phyloP scores from a whole-genome alignment of 345 rosid genomes.

The Nephelium lappaceum region DNA sequence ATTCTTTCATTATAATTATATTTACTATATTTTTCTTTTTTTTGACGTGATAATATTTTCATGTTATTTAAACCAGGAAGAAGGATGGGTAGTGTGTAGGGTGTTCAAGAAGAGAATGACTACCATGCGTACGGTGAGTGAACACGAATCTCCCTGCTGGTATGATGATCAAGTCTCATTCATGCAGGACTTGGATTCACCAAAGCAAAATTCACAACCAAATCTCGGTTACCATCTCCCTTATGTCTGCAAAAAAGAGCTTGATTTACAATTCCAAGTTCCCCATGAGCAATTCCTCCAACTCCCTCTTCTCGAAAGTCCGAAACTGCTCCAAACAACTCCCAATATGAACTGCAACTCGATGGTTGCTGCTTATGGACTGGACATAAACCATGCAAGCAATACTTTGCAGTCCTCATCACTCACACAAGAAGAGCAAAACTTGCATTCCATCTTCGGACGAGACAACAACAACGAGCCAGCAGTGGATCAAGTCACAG shows the following conservation, averaged over 20 bases:
- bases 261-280: conserved; percentile 42
- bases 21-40: background rate
- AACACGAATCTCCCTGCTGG: conserved; percentile 61
- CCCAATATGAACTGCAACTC: conserved; percentile 32
- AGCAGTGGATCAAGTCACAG: conserved; percentile 51
- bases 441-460: conserved; percentile 23
- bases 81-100: conserved; percentile 98
- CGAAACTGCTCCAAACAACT: conserved; percentile 48
- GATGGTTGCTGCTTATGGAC: conserved; percentile 33
- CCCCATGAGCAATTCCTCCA: conserved; percentile 62
- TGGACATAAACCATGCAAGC: conserved; percentile 46
- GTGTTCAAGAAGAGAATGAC: conserved; percentile 87
- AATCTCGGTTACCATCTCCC: conserved; percentile 44
- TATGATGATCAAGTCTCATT: conserved; percentile 64
- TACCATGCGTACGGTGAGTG: conserved; percentile 44
- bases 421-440: conserved; percentile 38
- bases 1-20: no score
- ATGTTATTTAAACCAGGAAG: conserved; percentile 52
- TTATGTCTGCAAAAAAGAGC: conserved; percentile 64
- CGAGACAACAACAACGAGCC: conserved; percentile 27
- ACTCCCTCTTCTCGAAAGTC: conserved; percentile 77
- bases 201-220: conserved; percentile 47
- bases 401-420: conserved; percentile 33
- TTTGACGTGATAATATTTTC: background rate
- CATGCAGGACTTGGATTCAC: conserved; percentile 59